Conservation (phyloP, 2,329 filamentous ascomycete genomes). For the Aspergillus spinulosporus region DNA sequence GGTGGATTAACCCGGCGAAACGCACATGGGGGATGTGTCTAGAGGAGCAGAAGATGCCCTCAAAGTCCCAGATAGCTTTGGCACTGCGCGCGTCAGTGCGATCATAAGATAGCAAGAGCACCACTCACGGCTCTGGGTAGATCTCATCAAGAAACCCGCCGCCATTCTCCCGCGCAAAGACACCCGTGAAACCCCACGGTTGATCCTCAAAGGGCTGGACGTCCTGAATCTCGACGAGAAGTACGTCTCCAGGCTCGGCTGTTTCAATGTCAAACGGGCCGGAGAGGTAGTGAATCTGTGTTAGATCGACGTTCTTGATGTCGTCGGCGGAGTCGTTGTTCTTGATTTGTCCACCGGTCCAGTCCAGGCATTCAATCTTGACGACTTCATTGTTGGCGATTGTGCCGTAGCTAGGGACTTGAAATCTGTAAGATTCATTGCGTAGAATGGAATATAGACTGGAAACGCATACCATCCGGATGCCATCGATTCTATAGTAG, state of each 20-base stretch:
- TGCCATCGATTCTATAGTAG: slow-evolving; percentile 79
- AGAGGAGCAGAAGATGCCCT: slow-evolving; percentile 77
- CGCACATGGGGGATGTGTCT: slow-evolving; percentile 84
- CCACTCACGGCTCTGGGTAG: slow-evolving; percentile 72
- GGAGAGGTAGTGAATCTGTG: slow-evolving; percentile 80
- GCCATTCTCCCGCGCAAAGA: slow-evolving; percentile 78
- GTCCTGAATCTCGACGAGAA: slow-evolving; percentile 88
- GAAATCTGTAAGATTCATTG: not conserved
- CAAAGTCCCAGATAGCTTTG: slow-evolving; percentile 76
- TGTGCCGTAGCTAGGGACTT: slow-evolving; percentile 70
- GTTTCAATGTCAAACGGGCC: slow-evolving; percentile 85
- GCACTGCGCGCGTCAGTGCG: slow-evolving; percentile 40
- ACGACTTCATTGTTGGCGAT: slow-evolving; percentile 85
- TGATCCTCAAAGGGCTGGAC: slow-evolving; percentile 83
- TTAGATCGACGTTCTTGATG: slow-evolving; percentile 79
- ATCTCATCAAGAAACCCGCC: slow-evolving; percentile 86
- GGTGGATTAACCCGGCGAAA: slow-evolving; percentile 87
- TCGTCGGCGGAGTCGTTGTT: slow-evolving; percentile 93
- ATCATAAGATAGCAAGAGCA: not conserved
- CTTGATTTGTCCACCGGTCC: slow-evolving; percentile 74
- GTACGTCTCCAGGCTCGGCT: slow-evolving; percentile 79
- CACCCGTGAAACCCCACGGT: slow-evolving; percentile 86
- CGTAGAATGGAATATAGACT: not conserved
- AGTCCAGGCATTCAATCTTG: slow-evolving; percentile 91
- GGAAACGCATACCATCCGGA: slow-evolving; percentile 69